Percentiles rank a stretch among this genome's conserved stretches.
Conservation (phyloP, 2,329 filamentous ascomycete genomes). For the Pseudofabraea citricarpa region DNA sequence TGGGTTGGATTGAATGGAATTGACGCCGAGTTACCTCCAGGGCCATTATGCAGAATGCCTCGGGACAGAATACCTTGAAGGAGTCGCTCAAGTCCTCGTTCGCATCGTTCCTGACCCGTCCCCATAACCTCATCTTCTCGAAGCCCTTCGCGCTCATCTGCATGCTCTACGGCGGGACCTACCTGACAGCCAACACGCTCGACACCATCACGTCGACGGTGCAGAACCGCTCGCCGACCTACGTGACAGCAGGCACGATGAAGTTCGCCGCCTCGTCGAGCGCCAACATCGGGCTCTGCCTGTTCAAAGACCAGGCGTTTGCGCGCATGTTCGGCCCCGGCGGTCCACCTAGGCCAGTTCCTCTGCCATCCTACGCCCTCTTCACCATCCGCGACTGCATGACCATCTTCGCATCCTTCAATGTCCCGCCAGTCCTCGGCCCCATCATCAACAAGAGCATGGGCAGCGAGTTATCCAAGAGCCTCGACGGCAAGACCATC, state of each 20-base stretch:
- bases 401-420: constrained; percentile 90
- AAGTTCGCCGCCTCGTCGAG: constrained; percentile 79
- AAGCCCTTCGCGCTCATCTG: constrained; percentile 66
- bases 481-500: constrained; percentile 50
- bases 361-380: constrained; percentile 66
- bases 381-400: constrained; percentile 81
- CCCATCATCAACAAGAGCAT: constrained; percentile 57
- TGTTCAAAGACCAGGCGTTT: constrained; percentile 87
- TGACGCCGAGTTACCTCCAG: constrained; percentile 31
- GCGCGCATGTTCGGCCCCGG: constrained; percentile 74
- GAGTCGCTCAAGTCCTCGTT: constrained; percentile 57
- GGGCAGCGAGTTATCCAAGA: constrained; percentile 44
- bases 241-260: constrained; percentile 66
- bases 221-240: constrained; percentile 47
- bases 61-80: constrained; percentile 56
- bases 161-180: constrained; percentile 81
- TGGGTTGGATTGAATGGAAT: too few relatives aligned
- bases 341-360: constrained; percentile 51
- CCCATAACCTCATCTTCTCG: constrained; percentile 56
- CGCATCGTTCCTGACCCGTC: constrained; percentile 49
- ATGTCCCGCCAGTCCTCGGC: constrained; percentile 75
- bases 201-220: constrained; percentile 73
- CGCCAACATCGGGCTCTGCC: constrained; percentile 80
- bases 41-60: constrained; percentile 79
- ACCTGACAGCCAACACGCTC: constrained; percentile 80